Base-by-base conservation (phyloP, 2,329 filamentous ascomycete species). In the Lachnellula subtilissima region DNA sequence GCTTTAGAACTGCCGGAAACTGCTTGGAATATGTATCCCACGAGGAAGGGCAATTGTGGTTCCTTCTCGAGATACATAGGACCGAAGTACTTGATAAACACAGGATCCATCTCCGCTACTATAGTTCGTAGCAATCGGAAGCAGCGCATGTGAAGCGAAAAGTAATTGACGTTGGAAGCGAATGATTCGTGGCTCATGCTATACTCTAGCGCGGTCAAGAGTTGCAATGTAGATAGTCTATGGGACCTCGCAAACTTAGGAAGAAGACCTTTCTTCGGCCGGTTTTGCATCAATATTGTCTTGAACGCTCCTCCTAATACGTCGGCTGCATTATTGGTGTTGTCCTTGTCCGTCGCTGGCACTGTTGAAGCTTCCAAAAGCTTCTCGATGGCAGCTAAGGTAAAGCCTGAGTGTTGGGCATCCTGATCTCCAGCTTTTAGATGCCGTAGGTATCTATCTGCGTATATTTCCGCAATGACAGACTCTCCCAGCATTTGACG, bases 71-170 rank as follows among this genome's bases (percentile, higher is more conserved):
- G 14, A 40, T 40, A 40, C 37, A 15, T 15, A 40, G 37, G 37
- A 15, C 37, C 37, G n/a, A 40, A 15, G 37, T 40, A 40, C 37
- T 40, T 40, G 37, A 40, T 8, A 9, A 40, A 40, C n/a, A 40
- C 14, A 40, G 37, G 5, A 8, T 17, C n/a, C 37, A 40, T 40
- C 37, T 40, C 37, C 15, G 37, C 37, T 40, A 17, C 37, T 40
- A 40, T 40, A 17, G 37, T 35, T 9, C 25, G 43, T 8, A 55
- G 25, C 15, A 55, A 37, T n/a, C 19, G 4, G 6, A 32, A 55
- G 19, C 36, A 50, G n/a, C 53, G 53, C 48, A 45, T 55, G 14
- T 50, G 47, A n/a, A 55, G 47, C 15, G 47, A 45, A 14, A 55
- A 50, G 22, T 55, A 55, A 25, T 55, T 25, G 19, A 55, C 47